Evolutionary conservation across 768 basidiomycete species (phyloP).

Genomic region (Rhizopogon vesiculosus): DNA sequence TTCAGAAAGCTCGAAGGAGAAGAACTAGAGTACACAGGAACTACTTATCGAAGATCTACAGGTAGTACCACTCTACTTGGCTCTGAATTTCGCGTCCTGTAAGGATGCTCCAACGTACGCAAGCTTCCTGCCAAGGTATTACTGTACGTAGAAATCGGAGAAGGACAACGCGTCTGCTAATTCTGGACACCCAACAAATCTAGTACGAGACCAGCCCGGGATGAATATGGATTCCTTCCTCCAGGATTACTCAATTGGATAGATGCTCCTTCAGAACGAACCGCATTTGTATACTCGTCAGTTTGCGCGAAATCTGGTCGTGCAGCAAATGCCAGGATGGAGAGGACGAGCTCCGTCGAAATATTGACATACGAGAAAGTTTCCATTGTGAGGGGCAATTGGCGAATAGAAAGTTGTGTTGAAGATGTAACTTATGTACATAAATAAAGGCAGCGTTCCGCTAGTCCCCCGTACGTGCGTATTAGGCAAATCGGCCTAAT

Average conservation of each 20-base stretch:
- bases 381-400: not conserved
- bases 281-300: not conserved
- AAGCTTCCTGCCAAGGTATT: conserved; percentile 5
- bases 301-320: conserved; percentile 13
- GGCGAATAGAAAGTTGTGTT: not conserved
- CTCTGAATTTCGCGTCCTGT: no score
- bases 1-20: no score
- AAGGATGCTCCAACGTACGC: no score
- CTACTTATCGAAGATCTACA: no score
- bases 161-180: conserved; percentile 31
- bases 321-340: conserved; percentile 29
- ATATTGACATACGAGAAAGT: conserved; percentile 20
- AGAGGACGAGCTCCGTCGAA: conserved; percentile 31
- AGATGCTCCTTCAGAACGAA: no score
- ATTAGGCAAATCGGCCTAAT: no score
- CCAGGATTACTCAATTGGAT: no score
- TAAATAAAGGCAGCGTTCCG: no score
- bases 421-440: not conserved
- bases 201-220: conserved; percentile 21
- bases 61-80: no score
- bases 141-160: conserved; percentile 36
- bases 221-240: conserved; percentile 11
- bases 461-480: no score
- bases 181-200: conserved; percentile 25
- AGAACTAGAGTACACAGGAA: no score